Conservation (phyloP, 306 rosid genomes). For the Sechiopsis laciniata region DNA sequence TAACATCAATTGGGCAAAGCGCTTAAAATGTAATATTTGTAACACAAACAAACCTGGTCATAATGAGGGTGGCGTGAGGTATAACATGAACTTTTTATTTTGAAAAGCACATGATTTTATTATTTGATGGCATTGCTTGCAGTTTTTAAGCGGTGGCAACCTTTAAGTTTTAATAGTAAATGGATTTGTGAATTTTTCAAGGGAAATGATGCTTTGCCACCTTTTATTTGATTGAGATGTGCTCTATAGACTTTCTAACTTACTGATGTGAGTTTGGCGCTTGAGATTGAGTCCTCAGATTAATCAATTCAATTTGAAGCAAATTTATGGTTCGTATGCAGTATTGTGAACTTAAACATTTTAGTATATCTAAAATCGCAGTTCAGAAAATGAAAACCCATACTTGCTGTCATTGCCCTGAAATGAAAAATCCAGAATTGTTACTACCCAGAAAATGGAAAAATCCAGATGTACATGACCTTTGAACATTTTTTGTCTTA, state of each 20-base stretch:
- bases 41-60: conserved; percentile 95
- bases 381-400: not conserved
- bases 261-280: not conserved
- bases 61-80: conserved; percentile 97
- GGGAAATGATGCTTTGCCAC: conserved; percentile 6
- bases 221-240: conserved; percentile 2
- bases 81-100: conserved; percentile 14
- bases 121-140: not conserved
- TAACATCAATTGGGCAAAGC: conserved; percentile 98
- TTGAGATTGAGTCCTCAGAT: not conserved
- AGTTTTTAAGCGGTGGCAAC: not conserved
- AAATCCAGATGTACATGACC: not conserved
- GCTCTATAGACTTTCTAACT: not conserved
- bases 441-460: not conserved
- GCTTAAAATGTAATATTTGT: conserved; percentile 91
- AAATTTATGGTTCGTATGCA: not conserved
- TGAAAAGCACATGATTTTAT: conserved; percentile 17
- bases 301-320: not conserved
- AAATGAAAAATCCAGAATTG: not conserved
- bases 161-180: not conserved
- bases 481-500: not conserved
- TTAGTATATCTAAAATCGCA: not conserved
- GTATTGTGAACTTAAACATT: not conserved
- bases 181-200: not conserved
- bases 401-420: not conserved